Percentiles rank a stretch among this genome's conserved stretches.
These are phyloP conservation scores for Starmerella scarabaei DNA, from an alignment of 805 yeast genomes.

Conservation along the genomic window DNA sequence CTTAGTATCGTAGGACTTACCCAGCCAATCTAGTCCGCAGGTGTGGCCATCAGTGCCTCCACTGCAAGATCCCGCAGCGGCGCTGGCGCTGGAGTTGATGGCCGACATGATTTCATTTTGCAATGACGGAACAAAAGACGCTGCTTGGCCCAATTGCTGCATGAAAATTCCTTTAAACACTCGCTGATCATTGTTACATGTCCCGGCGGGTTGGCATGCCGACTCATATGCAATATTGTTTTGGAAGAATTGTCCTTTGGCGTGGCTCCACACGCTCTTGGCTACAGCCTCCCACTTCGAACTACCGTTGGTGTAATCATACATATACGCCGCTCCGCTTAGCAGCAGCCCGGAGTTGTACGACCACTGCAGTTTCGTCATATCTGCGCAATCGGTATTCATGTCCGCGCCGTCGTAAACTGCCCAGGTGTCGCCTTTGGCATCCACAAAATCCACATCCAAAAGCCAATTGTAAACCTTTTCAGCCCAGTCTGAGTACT, in stretches of 20 bases:
- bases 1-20: slow-evolving; percentile 45
- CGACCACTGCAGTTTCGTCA: slow-evolving; percentile 53
- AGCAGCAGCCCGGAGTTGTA: slow-evolving; percentile 60
- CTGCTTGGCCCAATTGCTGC: slow-evolving; percentile 51
- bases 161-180: slow-evolving; percentile 60
- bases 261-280: slow-evolving; percentile 34
- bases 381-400: slow-evolving; percentile 34
- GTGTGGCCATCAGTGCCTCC: slow-evolving; percentile 76
- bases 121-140: slow-evolving; percentile 46
- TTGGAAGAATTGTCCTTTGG: slow-evolving; percentile 36
- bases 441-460: slow-evolving; percentile 34
- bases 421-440: slow-evolving; percentile 17
- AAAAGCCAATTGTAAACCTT: slow-evolving; percentile 64
- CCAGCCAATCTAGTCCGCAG: slow-evolving; percentile 65
- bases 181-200: slow-evolving; percentile 65
- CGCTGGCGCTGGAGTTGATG: slow-evolving; percentile 43
- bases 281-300: slow-evolving; percentile 47
- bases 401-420: slow-evolving; percentile 67
- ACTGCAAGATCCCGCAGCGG: slow-evolving; percentile 64
- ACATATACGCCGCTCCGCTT: slow-evolving; percentile 57
- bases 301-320: slow-evolving; percentile 45
- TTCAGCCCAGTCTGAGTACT: slow-evolving; percentile 64
- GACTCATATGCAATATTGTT: slow-evolving; percentile 53
- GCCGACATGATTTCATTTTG: slow-evolving; percentile 34
- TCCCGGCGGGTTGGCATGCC: slow-evolving; percentile 44